A percentile compares a stretch with the other conserved stretches of the same genome.
These are phyloP conservation scores for Pholiota conissans DNA, from an alignment of 768 basidiomycete species.

Conservation along the genomic window DNA sequence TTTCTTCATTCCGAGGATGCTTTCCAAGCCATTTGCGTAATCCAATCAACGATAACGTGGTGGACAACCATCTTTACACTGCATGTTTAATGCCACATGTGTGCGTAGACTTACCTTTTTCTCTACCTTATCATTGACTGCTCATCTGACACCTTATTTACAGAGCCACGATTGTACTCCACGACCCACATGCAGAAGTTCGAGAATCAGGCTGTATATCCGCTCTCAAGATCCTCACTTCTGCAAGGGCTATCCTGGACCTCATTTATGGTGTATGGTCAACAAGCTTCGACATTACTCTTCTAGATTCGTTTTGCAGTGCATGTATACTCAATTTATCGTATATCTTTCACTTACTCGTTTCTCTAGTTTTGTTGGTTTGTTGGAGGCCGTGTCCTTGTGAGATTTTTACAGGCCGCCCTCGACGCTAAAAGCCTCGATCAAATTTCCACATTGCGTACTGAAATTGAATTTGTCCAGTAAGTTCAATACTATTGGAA, in stretches of 20 bases:
- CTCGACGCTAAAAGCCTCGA: constrained; percentile 55
- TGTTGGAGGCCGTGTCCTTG: constrained; percentile 62
- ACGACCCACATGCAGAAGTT: constrained; percentile 75
- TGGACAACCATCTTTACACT: constrained; percentile 61
- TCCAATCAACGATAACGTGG: constrained; percentile 53
- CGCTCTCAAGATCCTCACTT: constrained; percentile 64
- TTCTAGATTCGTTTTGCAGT: constrained; percentile 69
- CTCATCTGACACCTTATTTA: constrained; percentile 8
- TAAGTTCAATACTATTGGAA: no score
- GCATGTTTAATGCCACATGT: constrained; percentile 44
- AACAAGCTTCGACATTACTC: constrained; percentile 71
- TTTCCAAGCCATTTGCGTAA: constrained; percentile 57
- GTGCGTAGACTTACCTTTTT: constrained; percentile 24
- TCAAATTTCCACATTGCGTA: constrained; percentile 56
- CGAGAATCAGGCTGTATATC: constrained; percentile 60
- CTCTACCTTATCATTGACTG: neutral
- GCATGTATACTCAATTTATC: constrained; percentile 35
- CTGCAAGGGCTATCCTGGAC: constrained; percentile 67
- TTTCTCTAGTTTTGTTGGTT: constrained; percentile 69
- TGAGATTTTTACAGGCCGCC: constrained; percentile 65
- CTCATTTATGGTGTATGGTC: constrained; percentile 65
- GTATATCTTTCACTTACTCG: neutral
- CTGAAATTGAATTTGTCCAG: constrained; percentile 72
- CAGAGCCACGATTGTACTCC: constrained; percentile 69
- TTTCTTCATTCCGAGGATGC: constrained; percentile 56